A percentile compares a stretch with the other conserved stretches of the same genome.
Conservation (phyloP, 2,329 filamentous ascomycete genomes). For the Sporothrix euskadiensis region DNA sequence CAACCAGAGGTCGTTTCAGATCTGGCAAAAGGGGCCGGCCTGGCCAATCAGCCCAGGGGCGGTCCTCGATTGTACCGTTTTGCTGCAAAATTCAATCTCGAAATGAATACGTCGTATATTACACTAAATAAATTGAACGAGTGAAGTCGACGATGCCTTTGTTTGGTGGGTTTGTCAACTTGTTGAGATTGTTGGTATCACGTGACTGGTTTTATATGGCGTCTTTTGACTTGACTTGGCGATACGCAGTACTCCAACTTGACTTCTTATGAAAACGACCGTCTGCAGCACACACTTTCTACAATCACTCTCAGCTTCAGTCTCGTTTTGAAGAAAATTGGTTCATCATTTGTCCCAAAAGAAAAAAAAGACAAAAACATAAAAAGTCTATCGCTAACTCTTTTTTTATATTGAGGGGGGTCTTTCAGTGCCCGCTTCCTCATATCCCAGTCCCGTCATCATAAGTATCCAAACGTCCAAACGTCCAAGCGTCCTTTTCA, state of each 20-base stretch:
- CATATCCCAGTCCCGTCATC: not conserved
- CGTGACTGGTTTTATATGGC: not conserved
- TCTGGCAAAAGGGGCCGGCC: not conserved
- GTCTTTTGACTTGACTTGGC: not conserved
- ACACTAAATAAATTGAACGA: not conserved
- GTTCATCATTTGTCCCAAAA: constrained; percentile 12
- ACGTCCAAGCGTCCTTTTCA: not conserved
- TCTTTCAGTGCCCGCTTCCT: not conserved
- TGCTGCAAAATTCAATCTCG: not conserved
- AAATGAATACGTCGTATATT: no score
- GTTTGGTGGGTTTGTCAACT: not conserved
- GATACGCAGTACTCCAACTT: not conserved
- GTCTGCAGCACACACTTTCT: not conserved
- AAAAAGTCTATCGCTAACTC: constrained; percentile 22
- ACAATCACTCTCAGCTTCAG: not conserved
- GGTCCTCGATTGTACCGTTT: not conserved
- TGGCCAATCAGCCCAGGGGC: constrained; percentile 8
- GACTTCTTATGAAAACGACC: not conserved
- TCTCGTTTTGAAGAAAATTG: not conserved
- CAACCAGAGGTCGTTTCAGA: constrained; percentile 11
- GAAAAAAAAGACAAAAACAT: constrained; percentile 1
- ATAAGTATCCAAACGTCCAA: not conserved
- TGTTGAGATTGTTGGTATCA: not conserved
- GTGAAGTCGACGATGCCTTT: not conserved
- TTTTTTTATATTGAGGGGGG: constrained; percentile 1